Conservation (phyloP, 305 asterid genomes). For the Plantago coronopus region DNA sequence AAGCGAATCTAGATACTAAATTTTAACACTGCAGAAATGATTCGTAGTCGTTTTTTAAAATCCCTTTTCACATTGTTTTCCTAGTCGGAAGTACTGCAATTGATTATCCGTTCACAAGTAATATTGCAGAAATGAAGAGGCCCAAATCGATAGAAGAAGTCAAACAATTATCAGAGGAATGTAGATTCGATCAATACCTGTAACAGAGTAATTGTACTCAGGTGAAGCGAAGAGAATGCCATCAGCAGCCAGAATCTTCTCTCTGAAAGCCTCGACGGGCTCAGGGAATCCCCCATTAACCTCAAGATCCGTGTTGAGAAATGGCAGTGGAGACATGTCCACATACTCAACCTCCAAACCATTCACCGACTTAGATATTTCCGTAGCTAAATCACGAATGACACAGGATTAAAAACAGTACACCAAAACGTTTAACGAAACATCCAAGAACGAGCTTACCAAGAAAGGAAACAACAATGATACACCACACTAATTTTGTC, state of each 20-base stretch:
- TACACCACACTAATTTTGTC: no score
- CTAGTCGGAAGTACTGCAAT: no score
- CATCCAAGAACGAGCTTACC: neutral
- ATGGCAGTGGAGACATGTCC: constrained; percentile 66
- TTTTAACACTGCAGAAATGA: no score
- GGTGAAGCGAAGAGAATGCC: constrained; percentile 74
- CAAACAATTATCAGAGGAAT: no score
- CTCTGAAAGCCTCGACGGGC: constrained; percentile 64
- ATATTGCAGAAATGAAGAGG: no score
- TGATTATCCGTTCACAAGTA: no score
- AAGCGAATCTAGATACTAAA: no score
- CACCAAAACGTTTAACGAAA: neutral
- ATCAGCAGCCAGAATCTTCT: constrained; percentile 71
- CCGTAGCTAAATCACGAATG: constrained; percentile 38
- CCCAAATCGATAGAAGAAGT: no score
- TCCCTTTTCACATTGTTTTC: no score
- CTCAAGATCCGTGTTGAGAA: constrained; percentile 76
- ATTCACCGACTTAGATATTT: constrained; percentile 47
- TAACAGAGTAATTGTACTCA: constrained; percentile 75
- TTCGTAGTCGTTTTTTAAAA: no score
- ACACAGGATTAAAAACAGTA: neutral
- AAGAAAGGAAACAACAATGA: neutral
- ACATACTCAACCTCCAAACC: constrained; percentile 69
- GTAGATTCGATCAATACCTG: constrained; percentile 45
- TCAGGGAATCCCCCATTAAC: constrained; percentile 68